Conservation (phyloP, 768 basidiomycete genomes). For the Kwoniella sp. region DNA sequence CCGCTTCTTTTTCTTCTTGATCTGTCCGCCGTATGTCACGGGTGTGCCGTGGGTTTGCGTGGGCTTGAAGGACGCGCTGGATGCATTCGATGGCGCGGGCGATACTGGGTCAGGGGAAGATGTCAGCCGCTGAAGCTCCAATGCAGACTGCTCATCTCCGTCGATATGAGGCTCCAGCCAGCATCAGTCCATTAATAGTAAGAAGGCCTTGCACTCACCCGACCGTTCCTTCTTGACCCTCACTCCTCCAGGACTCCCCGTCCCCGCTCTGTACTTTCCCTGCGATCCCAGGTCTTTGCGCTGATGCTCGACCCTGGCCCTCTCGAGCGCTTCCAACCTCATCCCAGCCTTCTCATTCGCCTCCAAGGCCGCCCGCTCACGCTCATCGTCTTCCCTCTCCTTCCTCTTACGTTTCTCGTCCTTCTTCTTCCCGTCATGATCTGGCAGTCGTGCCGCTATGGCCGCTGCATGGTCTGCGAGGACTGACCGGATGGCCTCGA, state of each 20-base stretch:
- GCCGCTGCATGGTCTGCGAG: conserved; percentile 6
- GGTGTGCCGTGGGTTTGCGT: conserved; percentile 8
- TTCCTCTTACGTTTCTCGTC: conserved; percentile 22
- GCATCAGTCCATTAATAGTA: background rate
- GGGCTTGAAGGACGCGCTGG: conserved; percentile 20
- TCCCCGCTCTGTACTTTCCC: background rate
- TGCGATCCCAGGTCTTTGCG: background rate
- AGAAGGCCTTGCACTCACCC: conserved; percentile 17
- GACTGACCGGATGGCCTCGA: conserved; percentile 22
- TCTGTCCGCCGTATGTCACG: conserved; percentile 28
- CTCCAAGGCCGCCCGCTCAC: conserved; percentile 19
- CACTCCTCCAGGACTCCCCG: conserved; percentile 23
- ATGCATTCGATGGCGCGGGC: conserved; percentile 32
- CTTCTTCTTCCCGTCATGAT: conserved; percentile 8
- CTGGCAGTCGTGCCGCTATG: conserved; percentile 1
- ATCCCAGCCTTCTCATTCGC: conserved; percentile 24
- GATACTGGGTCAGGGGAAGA: conserved; percentile 16
- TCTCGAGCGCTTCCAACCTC: conserved; percentile 22
- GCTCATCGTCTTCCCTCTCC: conserved; percentile 17
- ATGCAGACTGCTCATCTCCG: too few species aligned
- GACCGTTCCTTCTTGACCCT: conserved; percentile 42
- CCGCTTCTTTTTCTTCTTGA: conserved; percentile 41
- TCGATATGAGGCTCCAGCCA: background rate
- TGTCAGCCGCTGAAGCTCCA: too few species aligned
- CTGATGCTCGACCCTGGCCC: conserved; percentile 13